These are phyloP conservation scores for Diaporthe vexans DNA, from an alignment of 2,329 filamentous ascomycete genomes.

Conservation along the genomic window DNA sequence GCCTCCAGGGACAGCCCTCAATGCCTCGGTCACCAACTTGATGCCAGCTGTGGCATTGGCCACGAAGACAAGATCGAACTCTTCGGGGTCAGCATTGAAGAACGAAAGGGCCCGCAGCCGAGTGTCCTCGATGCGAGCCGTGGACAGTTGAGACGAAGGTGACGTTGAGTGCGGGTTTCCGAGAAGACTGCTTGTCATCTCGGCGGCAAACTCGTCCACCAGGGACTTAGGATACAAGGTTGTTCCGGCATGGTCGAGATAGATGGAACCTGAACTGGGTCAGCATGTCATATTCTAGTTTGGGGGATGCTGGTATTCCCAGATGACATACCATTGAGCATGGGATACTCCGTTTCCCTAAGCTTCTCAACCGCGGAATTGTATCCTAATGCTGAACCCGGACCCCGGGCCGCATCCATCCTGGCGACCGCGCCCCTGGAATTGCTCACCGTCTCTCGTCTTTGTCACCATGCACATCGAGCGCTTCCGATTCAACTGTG, in stretches of 20 bases:
- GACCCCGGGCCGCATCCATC: slow-evolving; percentile 32
- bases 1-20: slow-evolving; percentile 76
- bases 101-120: slow-evolving; percentile 79
- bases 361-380: slow-evolving; percentile 71
- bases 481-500: not conserved
- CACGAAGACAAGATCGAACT: slow-evolving; percentile 91
- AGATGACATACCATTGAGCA: slow-evolving; percentile 71
- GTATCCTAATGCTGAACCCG: slow-evolving; percentile 58
- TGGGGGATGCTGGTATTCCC: not conserved
- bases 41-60: slow-evolving; percentile 90
- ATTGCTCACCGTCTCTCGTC: not conserved
- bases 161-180: slow-evolving; percentile 95
- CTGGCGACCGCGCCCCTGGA: slow-evolving; percentile 32
- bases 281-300: slow-evolving; percentile 15
- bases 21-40: slow-evolving; percentile 84
- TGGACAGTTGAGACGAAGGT: slow-evolving; percentile 82
- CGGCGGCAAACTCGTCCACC: slow-evolving; percentile 82
- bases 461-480: slow-evolving; percentile 26
- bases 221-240: slow-evolving; percentile 85
- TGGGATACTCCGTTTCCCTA: slow-evolving; percentile 74
- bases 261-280: slow-evolving; percentile 73
- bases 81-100: slow-evolving; percentile 83
- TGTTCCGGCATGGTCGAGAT: slow-evolving; percentile 97
- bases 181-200: slow-evolving; percentile 83
- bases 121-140: slow-evolving; percentile 80